Base-by-base conservation (phyloP, 208 protist species). In the Acanthamoeba culbertsoni region DNA sequence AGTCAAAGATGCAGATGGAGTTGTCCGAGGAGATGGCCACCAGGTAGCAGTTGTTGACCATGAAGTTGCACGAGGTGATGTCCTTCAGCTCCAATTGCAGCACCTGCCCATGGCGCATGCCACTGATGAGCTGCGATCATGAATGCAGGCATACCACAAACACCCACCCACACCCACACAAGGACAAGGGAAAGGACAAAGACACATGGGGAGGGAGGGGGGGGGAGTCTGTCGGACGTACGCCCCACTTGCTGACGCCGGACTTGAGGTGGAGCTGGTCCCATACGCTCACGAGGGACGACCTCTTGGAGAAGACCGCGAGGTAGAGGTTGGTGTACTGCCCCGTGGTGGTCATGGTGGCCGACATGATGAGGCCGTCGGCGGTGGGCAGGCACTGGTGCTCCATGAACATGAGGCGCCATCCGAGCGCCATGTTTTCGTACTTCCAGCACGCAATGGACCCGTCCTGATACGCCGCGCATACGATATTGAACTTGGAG, bases 401-500 rank as follows among this genome's bases (percentile, higher is more conserved):
- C 45, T 57, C 46, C 75, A 86, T 86, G 37, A 86, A 86, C 45
- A 86, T 48, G 12, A 59, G 40, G 12, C 75, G 75, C 75, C 75
- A 86, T 10, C 75, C 40, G 45, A 59, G 46, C 26, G 75, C 75
- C 75, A 86, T 86, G 45, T 86, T 86, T 16, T 75, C 43, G 75
- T 86, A 86, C 75, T 86, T 86, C 75, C 75, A 86, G 46, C 75
- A 86, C 6, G 75, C 75, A 28, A 86, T 86, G 12, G 45, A 42
- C 14, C 75, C 75, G 75, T 86, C 75, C 75, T 86, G 42, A 28
- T 86, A 86, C 42, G 75, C 75, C 4, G 75, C 75, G 75, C 75
- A 86, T n/a, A 86, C 26, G 45, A 86, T 59, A 43, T 86, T 86
- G 75, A 86, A 86, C 75, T 86, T 86, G 33, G 75, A 86, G 40